Percentiles rank a stretch among this genome's conserved stretches.
Evolutionary conservation across 352 stramenopile species (phyloP).

Genomic region (Phytophthora crassamura): DNA sequence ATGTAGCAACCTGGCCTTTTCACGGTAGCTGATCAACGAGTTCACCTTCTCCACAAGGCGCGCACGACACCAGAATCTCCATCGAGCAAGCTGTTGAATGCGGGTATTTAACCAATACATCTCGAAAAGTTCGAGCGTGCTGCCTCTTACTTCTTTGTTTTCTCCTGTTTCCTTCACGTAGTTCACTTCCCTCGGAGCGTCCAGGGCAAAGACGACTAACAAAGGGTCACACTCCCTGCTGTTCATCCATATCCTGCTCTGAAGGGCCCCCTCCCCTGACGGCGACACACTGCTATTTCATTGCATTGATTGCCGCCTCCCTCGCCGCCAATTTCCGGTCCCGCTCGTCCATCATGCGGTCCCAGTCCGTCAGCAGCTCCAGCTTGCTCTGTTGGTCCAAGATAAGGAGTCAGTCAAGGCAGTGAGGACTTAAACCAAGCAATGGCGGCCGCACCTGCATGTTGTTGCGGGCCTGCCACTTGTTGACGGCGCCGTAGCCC

Average conservation of each 20-base stretch:
- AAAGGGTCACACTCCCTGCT: background rate
- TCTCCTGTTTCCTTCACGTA: slow-evolving; percentile 17
- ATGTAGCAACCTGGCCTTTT: too few relatives aligned
- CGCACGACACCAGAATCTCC: background rate
- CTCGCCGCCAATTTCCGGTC: slow-evolving; percentile 71
- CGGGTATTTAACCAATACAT: slow-evolving; percentile 44
- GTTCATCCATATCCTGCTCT: background rate
- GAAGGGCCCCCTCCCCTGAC: background rate
- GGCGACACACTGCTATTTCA: slow-evolving; percentile 33
- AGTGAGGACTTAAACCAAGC: too few relatives aligned
- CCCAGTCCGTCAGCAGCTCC: slow-evolving; percentile 79
- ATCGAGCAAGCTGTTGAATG: slow-evolving; percentile 27
- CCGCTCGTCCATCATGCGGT: slow-evolving; percentile 84
- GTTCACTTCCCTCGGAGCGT: slow-evolving; percentile 17
- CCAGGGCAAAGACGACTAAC: slow-evolving; percentile 6
- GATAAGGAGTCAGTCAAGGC: background rate
- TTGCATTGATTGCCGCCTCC: slow-evolving; percentile 38
- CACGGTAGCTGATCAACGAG: background rate
- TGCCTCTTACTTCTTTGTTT: slow-evolving; percentile 27
- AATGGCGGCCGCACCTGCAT: slow-evolving; percentile 58
- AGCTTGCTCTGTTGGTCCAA: slow-evolving; percentile 65
- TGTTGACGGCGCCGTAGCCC: slow-evolving; percentile 78
- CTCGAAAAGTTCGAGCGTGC: slow-evolving; percentile 33
- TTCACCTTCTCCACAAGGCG: too few relatives aligned
- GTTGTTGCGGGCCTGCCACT: slow-evolving; percentile 69